Conservation (phyloP, 192 early-diverging fungal genomes). For the Gaertneriomyces sp. region DNA sequence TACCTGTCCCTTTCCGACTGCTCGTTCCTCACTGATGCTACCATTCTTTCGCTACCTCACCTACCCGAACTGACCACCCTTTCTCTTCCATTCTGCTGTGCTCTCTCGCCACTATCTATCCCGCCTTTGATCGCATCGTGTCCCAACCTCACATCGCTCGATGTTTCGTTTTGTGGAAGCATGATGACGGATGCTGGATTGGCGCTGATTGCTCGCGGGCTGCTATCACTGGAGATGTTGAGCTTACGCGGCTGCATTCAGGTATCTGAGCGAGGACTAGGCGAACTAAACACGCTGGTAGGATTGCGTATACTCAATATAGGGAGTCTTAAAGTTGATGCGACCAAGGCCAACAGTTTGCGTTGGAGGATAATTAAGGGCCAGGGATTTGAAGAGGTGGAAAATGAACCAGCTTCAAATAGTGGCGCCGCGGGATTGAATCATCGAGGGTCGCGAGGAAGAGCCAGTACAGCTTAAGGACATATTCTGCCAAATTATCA, state of each 20-base stretch:
- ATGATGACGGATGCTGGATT: slow-evolving; percentile 67
- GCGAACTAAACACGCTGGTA: not conserved
- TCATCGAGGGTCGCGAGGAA: no score
- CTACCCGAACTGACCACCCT: slow-evolving; percentile 40
- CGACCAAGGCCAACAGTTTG: no score
- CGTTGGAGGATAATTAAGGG: no score
- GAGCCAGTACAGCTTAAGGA: no score
- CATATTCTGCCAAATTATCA: no score
- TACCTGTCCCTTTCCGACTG: slow-evolving; percentile 68
- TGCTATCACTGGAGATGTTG: slow-evolving; percentile 43
- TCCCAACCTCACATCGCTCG: slow-evolving; percentile 48
- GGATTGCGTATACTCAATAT: no score
- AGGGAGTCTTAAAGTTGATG: no score
- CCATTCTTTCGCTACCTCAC: slow-evolving; percentile 56
- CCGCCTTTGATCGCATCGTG: slow-evolving; percentile 40
- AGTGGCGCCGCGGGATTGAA: no score
- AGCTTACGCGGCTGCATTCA: slow-evolving; percentile 55
- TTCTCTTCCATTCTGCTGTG: slow-evolving; percentile 73
- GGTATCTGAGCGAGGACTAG: slow-evolving; percentile 33
- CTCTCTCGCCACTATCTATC: slow-evolving; percentile 59
- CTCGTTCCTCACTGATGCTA: slow-evolving; percentile 68
- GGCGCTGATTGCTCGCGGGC: slow-evolving; percentile 35
- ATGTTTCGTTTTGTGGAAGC: slow-evolving; percentile 67
- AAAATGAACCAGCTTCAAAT: no score
- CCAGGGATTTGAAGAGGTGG: no score